These are phyloP conservation scores for Phoma sp. DNA, from an alignment of 2,329 filamentous ascomycete species.

Conservation along the genomic window DNA sequence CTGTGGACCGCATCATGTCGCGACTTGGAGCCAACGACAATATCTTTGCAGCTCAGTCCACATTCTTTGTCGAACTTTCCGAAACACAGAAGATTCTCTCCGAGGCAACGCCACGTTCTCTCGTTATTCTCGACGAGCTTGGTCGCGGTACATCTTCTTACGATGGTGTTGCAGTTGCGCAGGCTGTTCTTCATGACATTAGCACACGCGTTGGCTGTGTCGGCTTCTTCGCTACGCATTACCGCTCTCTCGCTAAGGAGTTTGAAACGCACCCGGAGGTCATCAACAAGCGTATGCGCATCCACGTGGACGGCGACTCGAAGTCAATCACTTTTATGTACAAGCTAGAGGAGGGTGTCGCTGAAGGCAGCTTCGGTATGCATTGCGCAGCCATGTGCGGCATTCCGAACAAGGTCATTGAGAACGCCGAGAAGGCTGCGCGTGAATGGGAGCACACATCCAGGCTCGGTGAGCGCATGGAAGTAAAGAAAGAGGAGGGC, in stretches of 20 bases:
- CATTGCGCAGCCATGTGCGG: constrained; percentile 99
- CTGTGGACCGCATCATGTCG: constrained; percentile 97
- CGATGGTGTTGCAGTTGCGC: constrained; percentile 94
- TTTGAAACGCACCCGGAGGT: constrained; percentile 92
- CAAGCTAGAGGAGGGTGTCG: constrained; percentile 89
- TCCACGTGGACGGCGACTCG: constrained; percentile 84
- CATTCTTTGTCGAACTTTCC: constrained; percentile 96
- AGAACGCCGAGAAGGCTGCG: constrained; percentile 85
- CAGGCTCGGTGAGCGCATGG: constrained; percentile 84
- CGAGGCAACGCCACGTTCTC: constrained; percentile 89
- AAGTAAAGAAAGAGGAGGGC: constrained; percentile 71
- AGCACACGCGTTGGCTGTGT: constrained; percentile 91
- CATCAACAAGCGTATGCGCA: constrained; percentile 85
- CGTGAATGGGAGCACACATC: constrained; percentile 95
- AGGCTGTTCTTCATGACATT: constrained; percentile 95
- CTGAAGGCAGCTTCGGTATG: constrained; percentile 98
- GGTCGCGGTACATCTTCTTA: constrained; percentile 94
- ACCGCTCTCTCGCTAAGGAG: constrained; percentile 90
- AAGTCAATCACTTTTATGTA: constrained; percentile 96
- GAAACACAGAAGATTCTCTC: constrained; percentile 98
- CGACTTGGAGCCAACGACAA: constrained; percentile 97
- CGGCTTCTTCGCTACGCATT: constrained; percentile 97
- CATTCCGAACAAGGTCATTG: constrained; percentile 81
- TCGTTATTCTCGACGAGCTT: constrained; percentile 96
- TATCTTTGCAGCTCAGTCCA: constrained; percentile 96